Percentiles rank a stretch among this genome's conserved stretches.
Conservation (phyloP, 2,329 filamentous ascomycete genomes). For the Epicoccum sorghinum region DNA sequence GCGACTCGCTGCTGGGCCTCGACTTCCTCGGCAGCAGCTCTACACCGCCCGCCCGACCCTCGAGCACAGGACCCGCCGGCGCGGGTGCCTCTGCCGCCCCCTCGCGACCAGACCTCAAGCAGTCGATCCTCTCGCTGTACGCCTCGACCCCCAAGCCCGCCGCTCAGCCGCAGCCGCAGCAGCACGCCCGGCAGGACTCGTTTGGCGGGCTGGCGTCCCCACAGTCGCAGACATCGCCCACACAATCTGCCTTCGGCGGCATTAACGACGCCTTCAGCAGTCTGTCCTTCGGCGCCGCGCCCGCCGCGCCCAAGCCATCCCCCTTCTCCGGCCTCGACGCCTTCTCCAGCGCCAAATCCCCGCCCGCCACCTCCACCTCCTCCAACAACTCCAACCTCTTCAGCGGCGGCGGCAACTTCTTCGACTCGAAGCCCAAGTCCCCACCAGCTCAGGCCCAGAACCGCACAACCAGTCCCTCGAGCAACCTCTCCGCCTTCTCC, state of each 20-base stretch:
- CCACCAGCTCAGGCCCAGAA: constrained; percentile 50
- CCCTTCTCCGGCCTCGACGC: constrained; percentile 69
- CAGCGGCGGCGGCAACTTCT: constrained; percentile 78
- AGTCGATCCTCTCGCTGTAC: constrained; percentile 95
- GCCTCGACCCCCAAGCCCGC: constrained; percentile 83
- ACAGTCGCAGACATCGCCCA: constrained; percentile 39
- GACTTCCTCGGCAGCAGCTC: constrained; percentile 81
- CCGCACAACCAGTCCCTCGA: constrained; percentile 60
- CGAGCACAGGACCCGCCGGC: constrained; percentile 70
- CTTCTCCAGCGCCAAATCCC: constrained; percentile 53
- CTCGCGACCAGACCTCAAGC: constrained; percentile 91
- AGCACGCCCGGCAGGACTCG: constrained; percentile 60
- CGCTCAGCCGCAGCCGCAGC: constrained; percentile 53
- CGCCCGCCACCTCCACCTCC: constrained; percentile 54
- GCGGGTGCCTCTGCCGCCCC: constrained; percentile 60
- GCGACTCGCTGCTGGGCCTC: constrained; percentile 85
- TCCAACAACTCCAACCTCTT: constrained; percentile 58
- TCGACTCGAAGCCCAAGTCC: constrained; percentile 72
- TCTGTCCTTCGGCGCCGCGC: constrained; percentile 62
- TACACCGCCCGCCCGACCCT: constrained; percentile 74
- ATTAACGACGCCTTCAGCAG: constrained; percentile 82
- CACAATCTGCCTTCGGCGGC: constrained; percentile 62
- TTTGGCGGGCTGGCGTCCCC: constrained; percentile 57
- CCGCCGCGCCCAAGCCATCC: constrained; percentile 58
- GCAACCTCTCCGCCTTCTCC: constrained; percentile 66